Evolutionary conservation across 106 monocot genomes (phyloP).

Genomic region (Apostasia ramifera): DNA sequence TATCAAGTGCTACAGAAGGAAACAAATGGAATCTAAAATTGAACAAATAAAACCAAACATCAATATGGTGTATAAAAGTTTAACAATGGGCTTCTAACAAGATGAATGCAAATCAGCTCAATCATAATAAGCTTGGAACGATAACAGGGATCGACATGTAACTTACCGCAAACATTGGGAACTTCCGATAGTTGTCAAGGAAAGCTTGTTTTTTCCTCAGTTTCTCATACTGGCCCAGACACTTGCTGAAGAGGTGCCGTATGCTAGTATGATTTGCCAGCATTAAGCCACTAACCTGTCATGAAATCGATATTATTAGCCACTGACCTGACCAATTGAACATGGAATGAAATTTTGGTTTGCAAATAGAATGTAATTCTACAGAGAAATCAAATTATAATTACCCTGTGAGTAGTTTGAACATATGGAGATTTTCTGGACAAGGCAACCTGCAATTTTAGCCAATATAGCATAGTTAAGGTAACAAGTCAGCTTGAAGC

Average conservation of each 20-base stretch:
- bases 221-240: slow-evolving; percentile 86
- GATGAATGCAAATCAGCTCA: too few relatives aligned
- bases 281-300: slow-evolving; percentile 94
- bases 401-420: slow-evolving; percentile 95
- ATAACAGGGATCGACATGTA: neutral
- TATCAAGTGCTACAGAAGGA: too few relatives aligned
- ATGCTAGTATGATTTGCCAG: slow-evolving; percentile 99
- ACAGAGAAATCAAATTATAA: neutral
- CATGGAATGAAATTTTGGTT: neutral
- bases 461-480: neutral
- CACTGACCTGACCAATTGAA: neutral
- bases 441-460: slow-evolving; percentile 71
- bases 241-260: slow-evolving; percentile 87
- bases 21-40: too few relatives aligned
- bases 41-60: too few relatives aligned
- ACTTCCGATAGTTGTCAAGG: slow-evolving; percentile 91
- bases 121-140: too few relatives aligned
- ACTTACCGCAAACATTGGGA: slow-evolving; percentile 95
- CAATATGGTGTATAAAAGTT: too few relatives aligned
- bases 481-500: neutral
- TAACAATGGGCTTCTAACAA: too few relatives aligned
- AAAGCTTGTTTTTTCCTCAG: slow-evolving; percentile 92
- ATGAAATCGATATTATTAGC: neutral
- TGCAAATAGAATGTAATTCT: neutral
- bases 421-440: slow-evolving; percentile 98